Evolutionary conservation across 805 yeast species (phyloP), one percentile per base, ranked within the genome.

Genomic region (Brettanomyces naardenensis): DNA sequence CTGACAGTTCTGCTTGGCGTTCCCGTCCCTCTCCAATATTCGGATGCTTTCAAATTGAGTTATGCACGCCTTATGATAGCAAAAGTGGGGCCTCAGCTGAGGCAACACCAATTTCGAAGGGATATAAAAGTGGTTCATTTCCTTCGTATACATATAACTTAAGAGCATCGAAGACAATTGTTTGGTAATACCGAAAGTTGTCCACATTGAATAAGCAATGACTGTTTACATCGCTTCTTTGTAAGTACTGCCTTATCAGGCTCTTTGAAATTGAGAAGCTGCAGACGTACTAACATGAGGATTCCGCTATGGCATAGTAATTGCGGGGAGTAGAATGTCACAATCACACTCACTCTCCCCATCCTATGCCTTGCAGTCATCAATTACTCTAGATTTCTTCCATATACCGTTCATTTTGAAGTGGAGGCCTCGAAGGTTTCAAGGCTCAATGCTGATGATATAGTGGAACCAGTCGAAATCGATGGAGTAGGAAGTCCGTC

Each of bases 381-480:
- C n/a, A n/a, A 15, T 31, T 21, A 18, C 15, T 14, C 32, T 41
- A 74, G 82, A 34, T 80, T 81, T 48, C 63, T 82, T 33, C 92
- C 92, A 2, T 77, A 77, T 50, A 78, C 87, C 3, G 87, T 81
- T n/a, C 84, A 80, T 45, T 74, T 74, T 45, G 75, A 74, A 44
- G 69, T 74, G 3, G 54, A 56, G 7, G 20, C 49, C 3, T 36
- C 46, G 6, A 35, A 41, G 10, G 40, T 37, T 3, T 29, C 33
- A 5, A 38, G 36, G 6, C 22, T 40, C 6, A 41, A 41, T 10
- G 45, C 44, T 14, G 49, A 48, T 10, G 58, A 54, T 2, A 47
- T 57, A 20, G 53, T 59, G 4, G 53, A 54, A 35, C 54, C 59
- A 3, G 42, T 54, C 18, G 43, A 40, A 19, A 27, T 13, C 29